Percentiles rank a stretch among this genome's conserved stretches.
Conservation (phyloP, 805 yeast genomes). For the Kluyveromyces wickerhamii region DNA sequence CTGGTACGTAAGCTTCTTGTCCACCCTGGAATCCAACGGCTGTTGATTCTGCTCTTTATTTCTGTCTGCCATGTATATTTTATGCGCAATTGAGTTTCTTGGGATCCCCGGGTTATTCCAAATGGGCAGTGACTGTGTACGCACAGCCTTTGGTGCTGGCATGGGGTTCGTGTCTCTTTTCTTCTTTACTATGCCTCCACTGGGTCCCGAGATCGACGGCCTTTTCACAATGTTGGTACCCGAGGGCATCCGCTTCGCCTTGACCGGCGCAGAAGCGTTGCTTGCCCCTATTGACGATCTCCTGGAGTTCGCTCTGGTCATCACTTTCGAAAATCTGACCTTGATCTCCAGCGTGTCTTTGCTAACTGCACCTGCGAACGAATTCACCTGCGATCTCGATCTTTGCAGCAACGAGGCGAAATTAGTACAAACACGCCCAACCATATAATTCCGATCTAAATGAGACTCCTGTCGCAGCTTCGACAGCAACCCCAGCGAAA, state of each 20-base stretch:
- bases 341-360: constrained; percentile 29
- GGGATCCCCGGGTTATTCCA: constrained; percentile 25
- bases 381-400: constrained; percentile 8
- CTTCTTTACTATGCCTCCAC: not conserved
- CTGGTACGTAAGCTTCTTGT: constrained; percentile 12
- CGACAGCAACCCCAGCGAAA: constrained; percentile 28
- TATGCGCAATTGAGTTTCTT: constrained; percentile 28
- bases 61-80: constrained; percentile 28
- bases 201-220: constrained; percentile 5
- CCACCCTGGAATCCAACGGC: not conserved
- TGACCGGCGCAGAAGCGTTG: not conserved
- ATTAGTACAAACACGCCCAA: constrained; percentile 32
- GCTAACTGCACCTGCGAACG: constrained; percentile 2
- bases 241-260: constrained; percentile 3
- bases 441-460: constrained; percentile 13
- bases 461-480: constrained; percentile 19
- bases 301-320: constrained; percentile 10
- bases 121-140: constrained; percentile 39
- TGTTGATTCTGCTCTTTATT: constrained; percentile 17
- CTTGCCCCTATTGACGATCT: constrained; percentile 8
- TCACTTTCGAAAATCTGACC: constrained; percentile 25
- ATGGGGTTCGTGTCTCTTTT: constrained; percentile 34
- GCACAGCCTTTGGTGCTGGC: constrained; percentile 40
- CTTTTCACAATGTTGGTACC: constrained; percentile 2
- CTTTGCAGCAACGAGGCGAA: constrained; percentile 27